A percentile compares a stretch with the other conserved stretches of the same genome.
These are phyloP conservation scores for Haematococcus sp. DNA, from an alignment of 139 green algal species.

Conservation along the genomic window DNA sequence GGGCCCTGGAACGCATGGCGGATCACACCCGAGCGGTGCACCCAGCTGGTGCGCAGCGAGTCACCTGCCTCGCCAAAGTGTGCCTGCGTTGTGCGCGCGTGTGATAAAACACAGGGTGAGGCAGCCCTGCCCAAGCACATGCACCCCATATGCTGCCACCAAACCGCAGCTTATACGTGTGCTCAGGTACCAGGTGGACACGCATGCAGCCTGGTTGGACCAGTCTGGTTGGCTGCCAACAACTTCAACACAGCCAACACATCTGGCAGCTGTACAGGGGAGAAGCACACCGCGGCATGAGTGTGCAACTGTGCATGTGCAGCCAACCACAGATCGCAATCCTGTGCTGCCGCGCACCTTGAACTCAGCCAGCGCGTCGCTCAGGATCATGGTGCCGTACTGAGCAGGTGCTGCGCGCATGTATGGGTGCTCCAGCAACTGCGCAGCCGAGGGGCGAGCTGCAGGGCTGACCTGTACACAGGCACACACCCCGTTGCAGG, in stretches of 20 bases:
- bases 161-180: too few species aligned
- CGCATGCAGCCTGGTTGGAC: too few species aligned
- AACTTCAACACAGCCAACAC: too few species aligned
- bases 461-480: conserved; percentile 10
- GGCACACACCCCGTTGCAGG: too few species aligned
- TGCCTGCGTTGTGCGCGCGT: background rate
- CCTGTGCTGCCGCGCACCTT: conserved; percentile 4
- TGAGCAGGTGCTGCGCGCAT: conserved; percentile 5
- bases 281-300: too few species aligned
- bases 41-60: conserved; percentile 1
- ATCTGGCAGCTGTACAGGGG: too few species aligned
- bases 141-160: too few species aligned
- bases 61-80: background rate
- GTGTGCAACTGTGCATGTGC: too few species aligned
- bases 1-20: background rate
- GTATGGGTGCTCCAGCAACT: conserved; percentile 24
- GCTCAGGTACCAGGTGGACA: too few species aligned
- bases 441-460: conserved; percentile 2
- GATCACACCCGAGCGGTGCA: background rate
- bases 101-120: background rate
- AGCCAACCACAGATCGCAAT: too few species aligned
- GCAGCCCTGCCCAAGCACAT: background rate
- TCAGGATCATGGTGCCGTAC: conserved; percentile 14
- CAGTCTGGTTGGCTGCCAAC: too few species aligned
- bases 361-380: conserved; percentile 20